Base-by-base conservation (phyloP, 1,284 basidiomycete species). In the Inonotus obliquus region DNA sequence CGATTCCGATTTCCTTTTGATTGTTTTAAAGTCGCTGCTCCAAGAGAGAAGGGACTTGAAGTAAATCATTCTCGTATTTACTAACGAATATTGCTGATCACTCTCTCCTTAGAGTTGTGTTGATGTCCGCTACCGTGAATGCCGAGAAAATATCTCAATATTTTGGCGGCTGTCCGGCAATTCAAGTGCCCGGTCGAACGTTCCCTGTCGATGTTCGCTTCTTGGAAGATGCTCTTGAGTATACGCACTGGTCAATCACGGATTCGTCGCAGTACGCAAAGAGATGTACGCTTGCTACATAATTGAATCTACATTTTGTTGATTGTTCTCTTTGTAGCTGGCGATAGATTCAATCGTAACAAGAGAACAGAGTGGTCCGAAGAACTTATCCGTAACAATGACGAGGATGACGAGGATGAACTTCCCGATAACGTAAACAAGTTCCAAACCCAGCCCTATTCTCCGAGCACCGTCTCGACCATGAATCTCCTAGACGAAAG, bases 41-140 rank as follows among this genome's bases (percentile, higher is more conserved):
- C 76, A 83, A 58, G 85, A 90, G 65, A 83, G 94, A 23, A 84
- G 87, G 51, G 88, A 96, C 68, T 79, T 99, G 55, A 96, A 93
- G 92, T 91, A 66, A 66, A 76, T 67, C 27, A 53, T 37, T 25
- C 19, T 32, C 52, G 41, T n/a, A 25, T 47, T 7, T 10, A 47
- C 6, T 37, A 19, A 27, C 19, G 21, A 52, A 39, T 41, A 53
- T 5, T 14, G n/a, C 29, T 48, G 47, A 39, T 59, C 39, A 27
- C 27, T 29, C 25, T 37, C 2, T 5, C 25, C 39, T 17, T 63
- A 94, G 92, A 75, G 85, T 99, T 35, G 85, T 99, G 37, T 82
- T 99, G 59, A 99, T 99, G 97, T 98, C 95, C 25, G 97, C 97
- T 0, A 99, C 97, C 0, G 81, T 98, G 32, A 94, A 99, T 69